Evolutionary conservation across 2,329 filamentous ascomycete species (phyloP), one percentile per base, ranked within the genome.

Genomic region (Colletotrichum melonis): DNA sequence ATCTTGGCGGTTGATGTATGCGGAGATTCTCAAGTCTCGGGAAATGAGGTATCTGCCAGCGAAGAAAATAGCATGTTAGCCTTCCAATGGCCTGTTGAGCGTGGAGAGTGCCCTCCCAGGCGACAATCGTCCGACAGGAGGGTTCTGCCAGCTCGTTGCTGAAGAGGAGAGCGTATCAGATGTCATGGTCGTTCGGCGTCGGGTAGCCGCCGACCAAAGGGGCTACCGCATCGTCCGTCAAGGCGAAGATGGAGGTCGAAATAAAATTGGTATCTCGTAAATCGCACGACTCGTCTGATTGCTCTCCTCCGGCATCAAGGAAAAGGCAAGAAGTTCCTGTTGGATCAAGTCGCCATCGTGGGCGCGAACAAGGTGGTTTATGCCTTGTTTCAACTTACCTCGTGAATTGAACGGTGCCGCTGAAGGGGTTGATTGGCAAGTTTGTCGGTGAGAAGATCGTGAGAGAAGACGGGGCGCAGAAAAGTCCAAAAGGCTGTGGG

Each of bases 1-100:
- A 99, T 99, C 86, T 94, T 98, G 92, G 85, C 92, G 91, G 90
- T 89, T 78, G 84, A 81, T 76, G 77, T 75, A 66, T 73, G 80
- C 79, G 83, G 90, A 94, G 93, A 95, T 95, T 95, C 92, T 95
- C 92, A 93, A 89, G 89, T 93, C 92, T 87, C 80, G 81, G 83
- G 86, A 90, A 86, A 86, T 90, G 90, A 92, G 90, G 90, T 92
- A 90, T 92, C 90, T 92, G 84, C 82, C 82, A 80, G 60, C 75
- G 69, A 70, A 77, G 76, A 78, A 75, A 74, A 72, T 78, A 78
- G 76, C 79, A 82, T 70, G 88, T 92, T 92, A 92, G 90, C 89
- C 89, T 88, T 88, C 84, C 81, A 84, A 84, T 86, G 87, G 88
- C 88, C 82, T 84, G 82, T 19, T 82, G 86, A 92, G 90, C 90